Evolutionary conservation across 2,329 filamentous ascomycete species (phyloP).

Genomic region (Phialophora macrospora): DNA sequence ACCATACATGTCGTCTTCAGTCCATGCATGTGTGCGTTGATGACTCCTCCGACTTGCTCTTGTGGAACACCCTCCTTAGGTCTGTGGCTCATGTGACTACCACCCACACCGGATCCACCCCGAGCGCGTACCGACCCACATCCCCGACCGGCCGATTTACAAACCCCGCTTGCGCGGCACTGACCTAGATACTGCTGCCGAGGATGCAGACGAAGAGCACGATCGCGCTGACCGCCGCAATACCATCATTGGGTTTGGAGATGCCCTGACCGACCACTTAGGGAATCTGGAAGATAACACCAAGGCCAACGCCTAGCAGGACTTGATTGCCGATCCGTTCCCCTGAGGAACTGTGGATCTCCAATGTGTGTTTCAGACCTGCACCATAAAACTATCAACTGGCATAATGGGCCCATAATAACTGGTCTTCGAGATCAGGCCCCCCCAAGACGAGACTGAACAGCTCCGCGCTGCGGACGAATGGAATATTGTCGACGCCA

Average conservation of each 20-base stretch:
- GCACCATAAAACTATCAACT: conserved; percentile 37
- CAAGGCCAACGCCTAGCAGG: conserved; percentile 41
- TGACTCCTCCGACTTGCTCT: not conserved
- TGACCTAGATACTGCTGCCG: not conserved
- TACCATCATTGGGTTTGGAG: conserved; percentile 38
- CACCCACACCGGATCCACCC: not conserved
- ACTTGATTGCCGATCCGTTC: conserved; percentile 48
- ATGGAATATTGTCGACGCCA: conserved; percentile 50
- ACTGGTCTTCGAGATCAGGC: conserved; percentile 40
- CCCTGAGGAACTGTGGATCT: conserved; percentile 36
- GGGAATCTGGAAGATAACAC: conserved; percentile 39
- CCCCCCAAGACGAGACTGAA: conserved; percentile 43
- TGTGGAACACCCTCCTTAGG: not conserved
- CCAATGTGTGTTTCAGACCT: conserved; percentile 45
- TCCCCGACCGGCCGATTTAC: not conserved
- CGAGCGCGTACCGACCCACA: not conserved
- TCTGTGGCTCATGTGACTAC: not conserved
- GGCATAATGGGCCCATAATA: conserved; percentile 39
- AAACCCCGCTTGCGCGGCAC: not conserved
- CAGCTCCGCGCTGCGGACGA: conserved; percentile 46
- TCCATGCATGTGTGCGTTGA: not conserved
- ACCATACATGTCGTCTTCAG: not conserved
- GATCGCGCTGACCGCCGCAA: conserved; percentile 38
- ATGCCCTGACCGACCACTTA: conserved; percentile 39
- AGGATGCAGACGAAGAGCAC: conserved; percentile 33